These are phyloP conservation scores for Collybiopsis confluens DNA, from an alignment of 768 basidiomycete species.

Conservation along the genomic window DNA sequence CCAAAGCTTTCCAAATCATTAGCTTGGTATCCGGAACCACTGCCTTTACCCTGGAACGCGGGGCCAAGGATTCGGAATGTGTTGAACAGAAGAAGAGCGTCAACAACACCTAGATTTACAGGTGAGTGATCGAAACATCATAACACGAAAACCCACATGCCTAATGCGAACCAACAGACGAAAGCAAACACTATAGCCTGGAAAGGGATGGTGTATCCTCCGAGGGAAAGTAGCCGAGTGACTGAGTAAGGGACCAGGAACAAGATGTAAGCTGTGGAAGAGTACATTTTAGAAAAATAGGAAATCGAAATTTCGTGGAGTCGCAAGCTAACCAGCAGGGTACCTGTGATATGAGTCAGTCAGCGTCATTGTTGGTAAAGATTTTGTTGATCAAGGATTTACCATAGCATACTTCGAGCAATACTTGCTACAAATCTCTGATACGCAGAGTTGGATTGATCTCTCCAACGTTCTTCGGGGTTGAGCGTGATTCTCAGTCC, in stretches of 20 bases:
- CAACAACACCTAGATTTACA: constrained; percentile 46
- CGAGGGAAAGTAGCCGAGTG: constrained; percentile 41
- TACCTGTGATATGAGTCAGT: constrained; percentile 35
- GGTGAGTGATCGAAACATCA: background rate
- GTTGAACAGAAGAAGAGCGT: constrained; percentile 65
- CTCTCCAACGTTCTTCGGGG: constrained; percentile 41
- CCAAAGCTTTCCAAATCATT: constrained; percentile 29
- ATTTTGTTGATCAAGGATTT: constrained; percentile 17
- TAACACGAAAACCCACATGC: constrained; percentile 29
- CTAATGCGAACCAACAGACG: constrained; percentile 48
- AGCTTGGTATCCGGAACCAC: constrained; percentile 16
- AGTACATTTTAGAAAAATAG: constrained; percentile 2
- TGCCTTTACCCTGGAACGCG: constrained; percentile 35
- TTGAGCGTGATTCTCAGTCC: constrained; percentile 49
- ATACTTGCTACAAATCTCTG: constrained; percentile 59
- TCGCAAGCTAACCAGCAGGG: constrained; percentile 45
- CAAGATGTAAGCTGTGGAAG: constrained; percentile 48
- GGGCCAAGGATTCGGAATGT: constrained; percentile 60
- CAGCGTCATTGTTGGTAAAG: background rate
- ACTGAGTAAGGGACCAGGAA: constrained; percentile 59
- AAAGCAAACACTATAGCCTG: constrained; percentile 44
- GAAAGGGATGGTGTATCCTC: constrained; percentile 45
- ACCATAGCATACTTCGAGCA: constrained; percentile 71
- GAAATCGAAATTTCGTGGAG: background rate
- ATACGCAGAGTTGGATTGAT: constrained; percentile 41